These are phyloP conservation scores for Termitomyces sp. DNA, from an alignment of 768 basidiomycete genomes.

Conservation along the genomic window DNA sequence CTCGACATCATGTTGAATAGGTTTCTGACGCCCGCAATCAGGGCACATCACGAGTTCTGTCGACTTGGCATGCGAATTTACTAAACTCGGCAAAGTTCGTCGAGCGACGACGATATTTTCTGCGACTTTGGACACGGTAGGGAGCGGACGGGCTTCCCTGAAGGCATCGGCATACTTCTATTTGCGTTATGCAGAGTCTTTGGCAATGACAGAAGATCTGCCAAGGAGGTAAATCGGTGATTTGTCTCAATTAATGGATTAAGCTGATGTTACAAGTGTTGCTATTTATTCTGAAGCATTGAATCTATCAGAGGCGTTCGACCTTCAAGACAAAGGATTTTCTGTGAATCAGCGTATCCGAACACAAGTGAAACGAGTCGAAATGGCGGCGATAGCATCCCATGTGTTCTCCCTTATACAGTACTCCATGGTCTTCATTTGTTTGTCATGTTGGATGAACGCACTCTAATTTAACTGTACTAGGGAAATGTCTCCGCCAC, in stretches of 20 bases:
- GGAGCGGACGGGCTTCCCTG: slow-evolving; percentile 39
- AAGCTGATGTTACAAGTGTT: slow-evolving; percentile 27
- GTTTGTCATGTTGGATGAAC: background rate
- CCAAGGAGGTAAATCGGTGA: slow-evolving; percentile 43
- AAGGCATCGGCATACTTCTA: slow-evolving; percentile 51
- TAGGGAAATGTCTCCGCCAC: slow-evolving; percentile 61
- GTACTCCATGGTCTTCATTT: slow-evolving; percentile 47
- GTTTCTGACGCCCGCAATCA: slow-evolving; percentile 19
- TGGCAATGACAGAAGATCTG: slow-evolving; percentile 56
- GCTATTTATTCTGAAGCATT: slow-evolving; percentile 59
- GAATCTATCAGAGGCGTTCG: slow-evolving; percentile 35
- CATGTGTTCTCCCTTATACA: slow-evolving; percentile 67
- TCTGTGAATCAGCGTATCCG: slow-evolving; percentile 56
- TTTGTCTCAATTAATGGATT: background rate
- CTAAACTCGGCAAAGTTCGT: slow-evolving; percentile 67
- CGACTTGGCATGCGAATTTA: slow-evolving; percentile 76
- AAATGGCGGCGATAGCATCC: slow-evolving; percentile 70
- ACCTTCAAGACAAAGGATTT: slow-evolving; percentile 39
- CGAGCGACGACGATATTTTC: slow-evolving; percentile 64
- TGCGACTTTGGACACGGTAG: slow-evolving; percentile 44
- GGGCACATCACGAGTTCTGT: slow-evolving; percentile 61
- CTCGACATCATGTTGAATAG: background rate
- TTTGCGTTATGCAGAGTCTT: slow-evolving; percentile 61
- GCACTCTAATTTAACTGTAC: background rate
- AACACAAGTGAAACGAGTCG: slow-evolving; percentile 52